These are phyloP conservation scores for Eucalyptus sp. DNA, from an alignment of 345 rosid genomes.

Conservation along the genomic window DNA sequence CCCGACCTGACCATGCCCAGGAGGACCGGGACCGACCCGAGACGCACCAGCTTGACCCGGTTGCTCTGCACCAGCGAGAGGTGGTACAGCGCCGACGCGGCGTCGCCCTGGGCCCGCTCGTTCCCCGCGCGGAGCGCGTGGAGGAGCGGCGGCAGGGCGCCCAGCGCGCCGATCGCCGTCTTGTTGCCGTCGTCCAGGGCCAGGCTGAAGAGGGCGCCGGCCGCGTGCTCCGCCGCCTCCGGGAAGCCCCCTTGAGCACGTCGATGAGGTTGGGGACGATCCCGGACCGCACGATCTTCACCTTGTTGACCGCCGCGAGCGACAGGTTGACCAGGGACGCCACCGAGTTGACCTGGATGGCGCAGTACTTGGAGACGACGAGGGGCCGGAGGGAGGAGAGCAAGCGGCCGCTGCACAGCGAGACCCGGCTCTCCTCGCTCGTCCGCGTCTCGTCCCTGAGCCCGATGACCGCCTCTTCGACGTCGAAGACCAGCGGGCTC, in stretches of 20 bases:
- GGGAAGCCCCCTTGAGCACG: constrained; percentile 54
- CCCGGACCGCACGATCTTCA: constrained; percentile 81
- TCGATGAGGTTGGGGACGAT: constrained; percentile 57
- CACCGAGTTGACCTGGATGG: constrained; percentile 54
- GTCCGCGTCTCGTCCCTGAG: constrained; percentile 48
- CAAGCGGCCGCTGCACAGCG: constrained; percentile 43
- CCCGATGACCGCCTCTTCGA: constrained; percentile 50
- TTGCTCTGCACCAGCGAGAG: constrained; percentile 64
- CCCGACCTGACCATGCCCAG: constrained; percentile 47
- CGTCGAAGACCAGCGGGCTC: constrained; percentile 28
- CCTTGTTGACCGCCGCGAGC: constrained; percentile 51
- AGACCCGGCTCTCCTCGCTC: constrained; percentile 26
- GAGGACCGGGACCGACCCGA: constrained; percentile 52
- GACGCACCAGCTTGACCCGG: constrained; percentile 42
- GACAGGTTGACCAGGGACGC: constrained; percentile 81
- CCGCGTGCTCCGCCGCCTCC: constrained; percentile 78
- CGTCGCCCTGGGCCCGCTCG: constrained; percentile 63
- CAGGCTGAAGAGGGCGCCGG: constrained; percentile 69
- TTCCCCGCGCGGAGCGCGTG: constrained; percentile 43
- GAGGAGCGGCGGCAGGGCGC: constrained; percentile 69
- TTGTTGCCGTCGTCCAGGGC: constrained; percentile 72
- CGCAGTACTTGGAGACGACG: constrained; percentile 41
- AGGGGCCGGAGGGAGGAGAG: constrained; percentile 38
- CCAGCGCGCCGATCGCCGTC: constrained; percentile 80
- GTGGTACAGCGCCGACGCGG: constrained; percentile 79